A percentile compares a stretch with the other conserved stretches of the same genome.
phyloP scores from a whole-genome alignment of 192 early-diverging fungal species.

The Coemansia sp. region DNA sequence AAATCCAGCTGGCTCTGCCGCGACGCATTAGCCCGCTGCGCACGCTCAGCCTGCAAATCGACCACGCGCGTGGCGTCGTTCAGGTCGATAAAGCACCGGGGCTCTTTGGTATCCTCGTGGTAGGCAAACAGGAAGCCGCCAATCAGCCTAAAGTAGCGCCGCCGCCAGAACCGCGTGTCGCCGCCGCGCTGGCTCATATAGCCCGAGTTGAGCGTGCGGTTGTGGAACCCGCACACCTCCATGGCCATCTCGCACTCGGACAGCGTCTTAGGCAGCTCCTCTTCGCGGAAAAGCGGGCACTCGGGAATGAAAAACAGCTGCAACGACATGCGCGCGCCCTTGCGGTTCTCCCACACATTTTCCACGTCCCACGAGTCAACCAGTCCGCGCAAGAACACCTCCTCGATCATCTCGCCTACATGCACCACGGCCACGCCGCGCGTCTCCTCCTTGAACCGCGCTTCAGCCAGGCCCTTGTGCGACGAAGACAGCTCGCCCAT shows the following conservation, averaged over 20 bases:
- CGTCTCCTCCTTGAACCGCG: slow-evolving; percentile 51
- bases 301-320: slow-evolving; percentile 55
- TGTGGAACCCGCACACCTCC: slow-evolving; percentile 53
- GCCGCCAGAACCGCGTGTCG: slow-evolving; percentile 55
- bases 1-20: slow-evolving; percentile 19
- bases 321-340: slow-evolving; percentile 43
- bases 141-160: slow-evolving; percentile 50
- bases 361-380: slow-evolving; percentile 53
- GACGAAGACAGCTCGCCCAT: slow-evolving; percentile 10
- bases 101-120: slow-evolving; percentile 50
- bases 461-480: slow-evolving; percentile 38
- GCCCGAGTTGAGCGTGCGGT: slow-evolving; percentile 49
- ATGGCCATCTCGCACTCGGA: slow-evolving; percentile 52
- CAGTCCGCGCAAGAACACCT: slow-evolving; percentile 47
- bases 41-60: slow-evolving; percentile 21
- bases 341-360: slow-evolving; percentile 50
- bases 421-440: slow-evolving; percentile 50
- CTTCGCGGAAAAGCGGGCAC: slow-evolving; percentile 49
- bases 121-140: slow-evolving; percentile 53
- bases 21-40: slow-evolving; percentile 1
- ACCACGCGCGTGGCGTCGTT: slow-evolving; percentile 47
- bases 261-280: slow-evolving; percentile 48
- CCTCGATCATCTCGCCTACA: slow-evolving; percentile 47
- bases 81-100: slow-evolving; percentile 49
- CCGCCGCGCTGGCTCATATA: slow-evolving; percentile 54